Evolutionary conservation across 768 basidiomycete species (phyloP).

Genomic region (Serendipita vermifera): DNA sequence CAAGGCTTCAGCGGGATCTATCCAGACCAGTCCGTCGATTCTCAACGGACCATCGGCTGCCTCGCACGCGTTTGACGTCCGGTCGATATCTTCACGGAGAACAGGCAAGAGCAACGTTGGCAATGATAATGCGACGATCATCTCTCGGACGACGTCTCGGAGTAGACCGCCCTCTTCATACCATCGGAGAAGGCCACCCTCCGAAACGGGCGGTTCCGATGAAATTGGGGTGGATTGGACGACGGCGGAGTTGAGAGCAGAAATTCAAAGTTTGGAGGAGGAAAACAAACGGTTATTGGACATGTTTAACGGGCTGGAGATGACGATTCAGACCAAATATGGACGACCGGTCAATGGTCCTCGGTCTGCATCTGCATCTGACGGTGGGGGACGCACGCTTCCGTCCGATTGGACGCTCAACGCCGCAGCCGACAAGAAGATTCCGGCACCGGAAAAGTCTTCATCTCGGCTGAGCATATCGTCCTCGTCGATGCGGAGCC

Average conservation of each 20-base stretch:
- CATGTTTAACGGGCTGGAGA: slow-evolving; percentile 16
- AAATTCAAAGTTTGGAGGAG: slow-evolving; percentile 14
- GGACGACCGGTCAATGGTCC: background rate
- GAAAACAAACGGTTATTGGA: slow-evolving; percentile 16
- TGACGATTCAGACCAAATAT: slow-evolving; percentile 11
- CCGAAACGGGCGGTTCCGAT: slow-evolving; percentile 6
- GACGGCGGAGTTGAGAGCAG: slow-evolving; percentile 15
- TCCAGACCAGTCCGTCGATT: slow-evolving; percentile 14
- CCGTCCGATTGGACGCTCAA: background rate
- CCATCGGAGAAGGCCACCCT: slow-evolving; percentile 11
- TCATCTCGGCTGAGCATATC: background rate
- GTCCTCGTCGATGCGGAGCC: background rate
- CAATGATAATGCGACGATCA: slow-evolving; percentile 5
- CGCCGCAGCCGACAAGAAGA: background rate
- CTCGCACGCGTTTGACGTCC: slow-evolving; percentile 10
- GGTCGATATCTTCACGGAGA: slow-evolving; percentile 14
- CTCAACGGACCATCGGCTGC: slow-evolving; percentile 1
- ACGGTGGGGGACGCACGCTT: background rate
- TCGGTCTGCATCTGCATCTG: background rate
- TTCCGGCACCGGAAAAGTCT: background rate
- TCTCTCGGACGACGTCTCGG: slow-evolving; percentile 10
- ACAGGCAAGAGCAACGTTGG: slow-evolving; percentile 12
- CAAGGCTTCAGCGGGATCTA: slow-evolving; percentile 2
- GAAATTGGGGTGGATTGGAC: slow-evolving; percentile 10
- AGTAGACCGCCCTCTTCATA: slow-evolving; percentile 16